These are phyloP conservation scores for Coemansia asiatica DNA, from an alignment of 192 early-diverging fungal genomes.

Conservation along the genomic window DNA sequence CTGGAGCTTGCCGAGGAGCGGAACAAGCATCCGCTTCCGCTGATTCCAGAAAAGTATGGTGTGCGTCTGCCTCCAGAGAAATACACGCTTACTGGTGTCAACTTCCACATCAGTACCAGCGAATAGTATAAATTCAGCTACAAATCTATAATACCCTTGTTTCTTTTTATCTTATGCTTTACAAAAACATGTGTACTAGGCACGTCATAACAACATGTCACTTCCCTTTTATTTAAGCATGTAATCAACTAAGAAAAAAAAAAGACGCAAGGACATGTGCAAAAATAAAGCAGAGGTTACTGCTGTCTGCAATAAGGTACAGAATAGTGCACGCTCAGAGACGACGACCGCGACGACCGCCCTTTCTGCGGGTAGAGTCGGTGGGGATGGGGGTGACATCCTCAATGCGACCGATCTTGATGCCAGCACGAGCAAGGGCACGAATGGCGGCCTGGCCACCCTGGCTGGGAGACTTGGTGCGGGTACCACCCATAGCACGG, in stretches of 20 bases:
- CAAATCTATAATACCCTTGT: neutral
- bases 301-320: conserved; percentile 1
- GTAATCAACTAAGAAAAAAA: neutral
- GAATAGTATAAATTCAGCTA: too few species aligned
- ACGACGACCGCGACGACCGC: conserved; percentile 99
- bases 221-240: neutral
- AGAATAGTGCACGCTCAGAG: conserved; percentile 57
- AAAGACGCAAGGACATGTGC: neutral
- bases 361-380: conserved; percentile 97
- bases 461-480: conserved; percentile 95
- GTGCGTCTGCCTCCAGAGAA: conserved; percentile 74
- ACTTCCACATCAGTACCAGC: conserved; percentile 49
- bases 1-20: conserved; percentile 75
- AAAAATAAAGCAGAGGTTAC: neutral
- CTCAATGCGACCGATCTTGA: conserved; percentile 99
- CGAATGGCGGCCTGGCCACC: conserved; percentile 98
- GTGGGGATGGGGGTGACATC: conserved; percentile 98
- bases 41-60: conserved; percentile 78
- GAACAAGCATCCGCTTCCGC: conserved; percentile 72
- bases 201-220: too few species aligned
- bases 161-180: neutral
- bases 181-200: too few species aligned
- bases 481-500: conserved; percentile 98
- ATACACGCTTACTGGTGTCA: conserved; percentile 72
- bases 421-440: conserved; percentile 96